These are phyloP conservation scores for Tetradesmus obliquus DNA, from an alignment of 139 green algal species.

Conservation along the genomic window DNA sequence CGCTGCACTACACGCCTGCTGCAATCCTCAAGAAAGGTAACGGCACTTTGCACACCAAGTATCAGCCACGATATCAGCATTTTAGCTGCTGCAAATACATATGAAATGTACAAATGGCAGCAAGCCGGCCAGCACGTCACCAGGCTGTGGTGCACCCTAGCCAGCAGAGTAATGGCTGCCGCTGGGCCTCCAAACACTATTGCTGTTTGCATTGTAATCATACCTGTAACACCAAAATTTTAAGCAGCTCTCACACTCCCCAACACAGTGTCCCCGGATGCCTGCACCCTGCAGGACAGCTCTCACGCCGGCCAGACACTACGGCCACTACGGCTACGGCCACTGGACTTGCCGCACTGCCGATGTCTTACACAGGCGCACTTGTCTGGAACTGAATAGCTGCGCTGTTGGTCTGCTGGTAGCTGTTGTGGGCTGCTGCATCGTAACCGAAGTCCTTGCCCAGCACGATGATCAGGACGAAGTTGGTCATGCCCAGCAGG, in stretches of 20 bases:
- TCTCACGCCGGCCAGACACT: neutral
- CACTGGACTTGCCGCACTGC: neutral
- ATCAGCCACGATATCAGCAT: too few relatives aligned
- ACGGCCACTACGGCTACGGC: neutral
- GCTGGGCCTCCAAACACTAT: too few relatives aligned
- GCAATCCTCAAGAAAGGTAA: neutral
- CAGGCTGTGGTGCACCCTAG: too few relatives aligned
- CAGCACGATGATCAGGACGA: slow-evolving; percentile 43
- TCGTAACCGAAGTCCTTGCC: slow-evolving; percentile 44
- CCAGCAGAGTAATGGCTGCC: too few relatives aligned
- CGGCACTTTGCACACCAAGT: neutral
- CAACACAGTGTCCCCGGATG: too few relatives aligned
- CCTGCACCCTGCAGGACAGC: neutral
- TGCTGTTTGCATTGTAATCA: too few relatives aligned
- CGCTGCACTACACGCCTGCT: neutral
- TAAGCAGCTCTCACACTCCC: too few relatives aligned
- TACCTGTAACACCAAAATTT: too few relatives aligned
- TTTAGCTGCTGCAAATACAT: too few relatives aligned
- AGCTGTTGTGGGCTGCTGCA: neutral
- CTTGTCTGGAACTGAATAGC: slow-evolving; percentile 40
- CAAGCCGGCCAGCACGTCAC: too few relatives aligned
- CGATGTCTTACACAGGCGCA: slow-evolving; percentile 12
- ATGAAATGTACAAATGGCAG: too few relatives aligned
- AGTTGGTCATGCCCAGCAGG: slow-evolving; percentile 42
- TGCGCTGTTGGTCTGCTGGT: slow-evolving; percentile 22